phyloP scores from a whole-genome alignment of 2,329 filamentous ascomycete species.

The Cercospora zeae-maydis region DNA sequence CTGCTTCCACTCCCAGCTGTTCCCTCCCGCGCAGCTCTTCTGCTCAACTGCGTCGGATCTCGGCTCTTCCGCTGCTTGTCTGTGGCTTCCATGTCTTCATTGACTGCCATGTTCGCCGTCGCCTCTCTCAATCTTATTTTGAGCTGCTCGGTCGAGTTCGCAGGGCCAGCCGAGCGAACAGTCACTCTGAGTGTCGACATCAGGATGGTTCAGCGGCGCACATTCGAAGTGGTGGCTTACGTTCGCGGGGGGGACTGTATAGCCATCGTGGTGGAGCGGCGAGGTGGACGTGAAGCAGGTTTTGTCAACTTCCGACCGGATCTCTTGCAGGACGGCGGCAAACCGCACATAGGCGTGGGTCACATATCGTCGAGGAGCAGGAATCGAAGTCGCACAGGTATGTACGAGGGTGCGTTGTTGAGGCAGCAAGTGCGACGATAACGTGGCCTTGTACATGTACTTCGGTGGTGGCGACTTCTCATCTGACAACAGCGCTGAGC shows the following conservation, averaged over 20 bases:
- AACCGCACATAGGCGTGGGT: neutral
- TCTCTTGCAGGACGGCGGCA: neutral
- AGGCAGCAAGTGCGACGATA: slow-evolving; percentile 1
- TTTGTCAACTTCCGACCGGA: neutral
- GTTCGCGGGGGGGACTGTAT: neutral
- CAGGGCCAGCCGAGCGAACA: slow-evolving; percentile 8
- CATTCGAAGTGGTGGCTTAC: neutral
- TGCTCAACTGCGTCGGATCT: neutral
- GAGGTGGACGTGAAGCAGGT: neutral
- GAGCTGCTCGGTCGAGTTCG: slow-evolving; percentile 12
- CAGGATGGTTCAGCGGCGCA: neutral
- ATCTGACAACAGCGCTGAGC: neutral
- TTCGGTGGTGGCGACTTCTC: neutral
- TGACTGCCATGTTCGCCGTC: slow-evolving; percentile 12
- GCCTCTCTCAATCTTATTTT: slow-evolving; percentile 12
- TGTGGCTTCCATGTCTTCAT: slow-evolving; percentile 11
- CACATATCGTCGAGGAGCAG: neutral
- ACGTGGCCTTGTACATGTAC: neutral
- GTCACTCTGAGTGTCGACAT: slow-evolving; percentile 12
- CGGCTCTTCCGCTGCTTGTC: slow-evolving; percentile 7
- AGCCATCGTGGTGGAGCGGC: neutral
- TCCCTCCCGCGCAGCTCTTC: neutral
- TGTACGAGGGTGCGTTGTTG: neutral
- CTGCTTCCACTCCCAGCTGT: neutral
- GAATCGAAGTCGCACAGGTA: neutral